phyloP scores from a whole-genome alignment of 768 basidiomycete genomes.

The Calocera cornea region DNA sequence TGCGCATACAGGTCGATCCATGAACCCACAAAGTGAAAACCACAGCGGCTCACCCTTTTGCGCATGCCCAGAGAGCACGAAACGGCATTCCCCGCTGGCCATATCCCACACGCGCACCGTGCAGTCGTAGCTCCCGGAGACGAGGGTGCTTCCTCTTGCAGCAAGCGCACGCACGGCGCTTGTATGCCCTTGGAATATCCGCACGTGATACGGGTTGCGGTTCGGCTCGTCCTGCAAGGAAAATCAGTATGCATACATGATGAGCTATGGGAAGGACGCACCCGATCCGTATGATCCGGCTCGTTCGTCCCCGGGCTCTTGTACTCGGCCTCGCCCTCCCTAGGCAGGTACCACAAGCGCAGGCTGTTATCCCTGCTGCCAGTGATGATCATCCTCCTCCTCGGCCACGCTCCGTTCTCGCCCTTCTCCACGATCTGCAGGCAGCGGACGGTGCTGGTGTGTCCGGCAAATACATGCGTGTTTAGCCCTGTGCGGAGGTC shows the following conservation, averaged over 20 bases:
- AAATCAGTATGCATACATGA: neutral
- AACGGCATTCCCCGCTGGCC: constrained; percentile 64
- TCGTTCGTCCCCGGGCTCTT: constrained; percentile 49
- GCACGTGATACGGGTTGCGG: constrained; percentile 80
- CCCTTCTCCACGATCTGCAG: constrained; percentile 78
- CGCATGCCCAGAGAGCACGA: constrained; percentile 72
- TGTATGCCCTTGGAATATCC: constrained; percentile 76
- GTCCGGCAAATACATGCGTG: constrained; percentile 88
- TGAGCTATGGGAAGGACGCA: constrained; percentile 15
- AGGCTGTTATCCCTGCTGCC: constrained; percentile 56
- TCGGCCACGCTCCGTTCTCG: constrained; percentile 37
- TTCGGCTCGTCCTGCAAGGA: constrained; percentile 44
- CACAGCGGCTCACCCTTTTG: constrained; percentile 56
- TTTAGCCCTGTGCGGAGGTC: constrained; percentile 65
- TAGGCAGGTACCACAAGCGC: constrained; percentile 53
- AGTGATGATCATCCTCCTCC: constrained; percentile 57
- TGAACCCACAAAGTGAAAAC: constrained; percentile 4
- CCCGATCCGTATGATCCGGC: constrained; percentile 31
- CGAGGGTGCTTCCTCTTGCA: constrained; percentile 73
- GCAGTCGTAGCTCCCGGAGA: constrained; percentile 93
- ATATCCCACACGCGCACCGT: constrained; percentile 94
- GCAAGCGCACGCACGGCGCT: constrained; percentile 88
- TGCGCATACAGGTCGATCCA: constrained; percentile 21
- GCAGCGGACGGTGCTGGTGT: constrained; percentile 92
- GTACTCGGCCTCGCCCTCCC: constrained; percentile 62